Conservation (phyloP, 2,329 filamentous ascomycete genomes). For the Akanthomyces muscarius region DNA sequence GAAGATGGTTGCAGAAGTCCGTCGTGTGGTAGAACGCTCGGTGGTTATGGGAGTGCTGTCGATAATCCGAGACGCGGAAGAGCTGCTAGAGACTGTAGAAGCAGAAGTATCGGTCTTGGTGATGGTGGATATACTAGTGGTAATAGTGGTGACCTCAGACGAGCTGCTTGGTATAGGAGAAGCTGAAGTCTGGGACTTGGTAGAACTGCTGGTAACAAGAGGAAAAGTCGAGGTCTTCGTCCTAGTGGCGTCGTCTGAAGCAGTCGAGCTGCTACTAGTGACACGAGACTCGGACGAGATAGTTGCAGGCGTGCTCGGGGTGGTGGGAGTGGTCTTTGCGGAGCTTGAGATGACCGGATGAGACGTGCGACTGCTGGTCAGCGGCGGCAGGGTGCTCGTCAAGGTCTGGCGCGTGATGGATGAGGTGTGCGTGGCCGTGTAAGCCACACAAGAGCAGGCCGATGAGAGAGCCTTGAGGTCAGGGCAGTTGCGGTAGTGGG, state of each 20-base stretch:
- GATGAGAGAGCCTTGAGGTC: conserved; percentile 28
- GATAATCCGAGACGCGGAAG: background rate
- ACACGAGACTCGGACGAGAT: background rate
- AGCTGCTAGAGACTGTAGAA: conserved; percentile 11
- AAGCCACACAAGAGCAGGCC: conserved; percentile 37
- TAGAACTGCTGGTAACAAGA: conserved; percentile 11
- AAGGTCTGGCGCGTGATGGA: background rate
- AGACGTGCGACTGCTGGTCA: too few relatives aligned
- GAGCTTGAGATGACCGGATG: too few relatives aligned
- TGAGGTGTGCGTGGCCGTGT: conserved; percentile 29
- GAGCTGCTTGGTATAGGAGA: too few relatives aligned
- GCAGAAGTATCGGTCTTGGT: too few relatives aligned
- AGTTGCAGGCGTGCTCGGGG: conserved; percentile 6
- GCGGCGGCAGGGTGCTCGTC: conserved; percentile 14
- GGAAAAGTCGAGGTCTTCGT: conserved; percentile 11
- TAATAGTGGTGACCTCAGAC: too few relatives aligned
- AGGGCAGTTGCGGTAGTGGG: conserved; percentile 30
- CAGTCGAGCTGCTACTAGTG: conserved; percentile 16
- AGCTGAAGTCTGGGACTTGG: background rate
- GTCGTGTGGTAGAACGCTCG: conserved; percentile 11
- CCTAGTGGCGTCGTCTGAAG: background rate
- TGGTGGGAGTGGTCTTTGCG: conserved; percentile 15
- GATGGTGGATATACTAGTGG: too few relatives aligned
- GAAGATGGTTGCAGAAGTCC: conserved; percentile 31
- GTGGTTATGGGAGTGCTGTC: conserved; percentile 17